These are phyloP conservation scores for Leonotis leonurus DNA, from an alignment of 257 asterid genomes.

Conservation along the genomic window DNA sequence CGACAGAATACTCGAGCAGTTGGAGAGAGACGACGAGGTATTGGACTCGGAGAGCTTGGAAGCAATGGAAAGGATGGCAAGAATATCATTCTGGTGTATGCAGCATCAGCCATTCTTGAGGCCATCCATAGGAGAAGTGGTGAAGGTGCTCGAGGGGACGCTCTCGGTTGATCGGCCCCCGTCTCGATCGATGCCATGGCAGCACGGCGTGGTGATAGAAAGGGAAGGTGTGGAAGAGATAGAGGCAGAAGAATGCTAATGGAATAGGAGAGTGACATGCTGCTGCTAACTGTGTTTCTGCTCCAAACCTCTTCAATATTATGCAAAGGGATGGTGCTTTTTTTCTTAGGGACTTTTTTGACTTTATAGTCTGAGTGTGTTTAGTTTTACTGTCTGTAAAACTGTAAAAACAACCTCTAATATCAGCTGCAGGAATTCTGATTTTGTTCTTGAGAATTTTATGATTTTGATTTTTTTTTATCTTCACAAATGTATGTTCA, in stretches of 20 bases:
- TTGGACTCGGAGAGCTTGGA: conserved; percentile 19
- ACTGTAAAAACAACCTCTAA: background rate
- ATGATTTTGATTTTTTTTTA: too few relatives aligned
- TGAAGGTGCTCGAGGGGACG: conserved; percentile 62
- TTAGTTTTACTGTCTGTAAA: background rate
- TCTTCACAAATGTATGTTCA: too few relatives aligned
- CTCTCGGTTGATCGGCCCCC: conserved; percentile 65
- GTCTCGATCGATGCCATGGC: conserved; percentile 26
- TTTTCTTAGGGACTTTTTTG: background rate
- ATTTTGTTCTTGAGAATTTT: background rate
- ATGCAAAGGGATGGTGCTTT: conserved; percentile 18
- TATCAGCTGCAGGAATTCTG: conserved; percentile 3
- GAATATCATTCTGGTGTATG: conserved; percentile 68
- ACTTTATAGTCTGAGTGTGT: conserved; percentile 4
- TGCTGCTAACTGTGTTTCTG: conserved; percentile 20
- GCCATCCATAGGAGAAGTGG: conserved; percentile 59
- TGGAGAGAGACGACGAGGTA: conserved; percentile 16
- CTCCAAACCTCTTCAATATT: conserved; percentile 26
- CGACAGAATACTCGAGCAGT: conserved; percentile 24
- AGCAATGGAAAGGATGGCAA: conserved; percentile 40
- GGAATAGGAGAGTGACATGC: background rate
- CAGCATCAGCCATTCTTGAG: conserved; percentile 53
- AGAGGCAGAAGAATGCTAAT: conserved; percentile 37
- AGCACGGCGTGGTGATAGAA: conserved; percentile 10
- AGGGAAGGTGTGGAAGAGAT: conserved; percentile 28